Base-by-base conservation (phyloP, 768 basidiomycete genomes). In the Lentinula detonsa region DNA sequence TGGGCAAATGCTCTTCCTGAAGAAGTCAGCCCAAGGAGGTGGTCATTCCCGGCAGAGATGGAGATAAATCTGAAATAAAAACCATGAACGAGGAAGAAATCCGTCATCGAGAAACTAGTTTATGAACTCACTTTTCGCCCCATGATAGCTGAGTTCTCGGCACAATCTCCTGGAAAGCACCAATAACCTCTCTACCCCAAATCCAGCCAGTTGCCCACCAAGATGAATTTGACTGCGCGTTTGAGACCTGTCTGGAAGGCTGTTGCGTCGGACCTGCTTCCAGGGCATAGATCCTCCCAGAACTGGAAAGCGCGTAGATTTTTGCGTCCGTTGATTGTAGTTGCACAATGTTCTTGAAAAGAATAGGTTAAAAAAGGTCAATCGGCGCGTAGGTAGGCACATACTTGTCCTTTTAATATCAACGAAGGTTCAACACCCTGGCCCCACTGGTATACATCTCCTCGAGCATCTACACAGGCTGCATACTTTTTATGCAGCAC, bases 381-480 rank as follows among this genome's bases (percentile, higher is more conserved):
- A 33, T 28, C 11, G 28, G 28, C 43, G 56, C 23, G 37, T 23
- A n/a, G 28, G 18, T 23, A 63, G 76, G 21, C 18, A 42, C 50
- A 31, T 64, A 87, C 90, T 77, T 90, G 89, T 61, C 85, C 87
- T 59, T 77, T 78, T 51, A 91, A 69, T 0, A 87, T 88, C 48
- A 79, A 71, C 33, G 73, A 78, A 5, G 87, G 87, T 33, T 63
- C 63, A 35, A 69, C 61, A 64, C 81, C 86, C 45, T 79, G 77
- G 0, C 91, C 91, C 91, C 91, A 94, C 65, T 93, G 90, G 66
- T 91, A 89, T 2, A 92, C 86, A 65, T 95, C 87, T 28, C 92
- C 93, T 39, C 82, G 79, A 7, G 84, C 85, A 67, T 93, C 91
- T 18, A 93, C 83, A 63, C 89, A 91, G 13, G 86, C 91, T 1